Base-by-base conservation (phyloP, 768 basidiomycete species). In the Boletellus ananas region DNA sequence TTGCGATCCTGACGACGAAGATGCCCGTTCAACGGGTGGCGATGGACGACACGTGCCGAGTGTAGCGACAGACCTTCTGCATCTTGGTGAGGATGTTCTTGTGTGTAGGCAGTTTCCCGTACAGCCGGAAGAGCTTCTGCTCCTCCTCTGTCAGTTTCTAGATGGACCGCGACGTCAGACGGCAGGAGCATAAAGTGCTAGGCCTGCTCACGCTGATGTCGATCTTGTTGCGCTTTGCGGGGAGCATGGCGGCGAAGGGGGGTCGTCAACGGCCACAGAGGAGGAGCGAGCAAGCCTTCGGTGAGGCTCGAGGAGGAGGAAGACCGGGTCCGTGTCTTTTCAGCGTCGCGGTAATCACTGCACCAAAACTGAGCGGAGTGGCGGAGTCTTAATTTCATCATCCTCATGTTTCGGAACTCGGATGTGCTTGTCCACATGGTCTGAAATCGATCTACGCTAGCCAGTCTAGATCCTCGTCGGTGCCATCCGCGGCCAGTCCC, bases 71-170 rank as follows among this genome's bases (percentile, higher is more conserved):
- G 39, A 90, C 94, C 84, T 92, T 95, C 71, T 94, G 91, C 87
- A 96, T 93, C 76, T 93, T 94, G 65, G 79, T 87, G 58, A 98
- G 79, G 46, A 89, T 75, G 69, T 89, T 94, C 84, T 97, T 98
- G 71, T 92, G 90, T 3, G 84, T 83, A 20, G 95, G 95, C 31
- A 95, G 75, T 70, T 94, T 95, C 50, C 95, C 95, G 72, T 98
- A 98, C 69, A 90, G 83, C 59, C 85, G 79, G 72, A 97, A 94
- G 56, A 97, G 83, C 74, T 92, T 87, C 72, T 92, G 84, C 76
- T 98, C 95, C 74, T 96, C 87, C 61, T 85, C 84, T 51, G 78
- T 81, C 73, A 96, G 69, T 66, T 84, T 84, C 91, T 94, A 58
- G 25, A 54, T 16, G 29, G 33, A 23, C 36, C 2, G 27, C 23